Conservation (phyloP, 371 early-diverging fungal genomes). For the Apophysomyces variabilis region DNA sequence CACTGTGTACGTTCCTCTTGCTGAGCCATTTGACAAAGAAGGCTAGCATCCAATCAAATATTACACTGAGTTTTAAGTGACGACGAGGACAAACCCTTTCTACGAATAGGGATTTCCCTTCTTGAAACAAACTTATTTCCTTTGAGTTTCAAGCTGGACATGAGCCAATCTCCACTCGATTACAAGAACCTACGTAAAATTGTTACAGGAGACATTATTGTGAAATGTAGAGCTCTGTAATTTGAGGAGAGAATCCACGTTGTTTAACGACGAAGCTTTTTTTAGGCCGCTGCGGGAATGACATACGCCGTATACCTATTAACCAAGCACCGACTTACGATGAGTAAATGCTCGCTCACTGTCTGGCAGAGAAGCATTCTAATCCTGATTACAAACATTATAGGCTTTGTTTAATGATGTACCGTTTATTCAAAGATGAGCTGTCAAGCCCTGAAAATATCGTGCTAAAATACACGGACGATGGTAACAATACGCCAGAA, state of each 20-base stretch:
- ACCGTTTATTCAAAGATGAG: slow-evolving; percentile 51
- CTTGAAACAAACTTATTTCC: neutral
- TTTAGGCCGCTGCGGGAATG: slow-evolving; percentile 40
- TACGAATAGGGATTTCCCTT: neutral
- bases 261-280: neutral
- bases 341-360: slow-evolving; percentile 35
- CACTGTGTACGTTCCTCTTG: no score
- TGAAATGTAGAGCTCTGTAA: slow-evolving; percentile 41
- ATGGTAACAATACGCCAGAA: slow-evolving; percentile 38
- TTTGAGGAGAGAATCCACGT: neutral
- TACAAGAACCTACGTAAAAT: slow-evolving; percentile 49
- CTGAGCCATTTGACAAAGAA: no score
- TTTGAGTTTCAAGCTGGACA: neutral
- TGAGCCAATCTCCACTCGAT: slow-evolving; percentile 16
- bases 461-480: slow-evolving; percentile 56
- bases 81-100: no score
- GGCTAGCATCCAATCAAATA: no score
- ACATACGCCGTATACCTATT: slow-evolving; percentile 57
- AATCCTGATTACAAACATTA: neutral
- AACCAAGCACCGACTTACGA: slow-evolving; percentile 61
- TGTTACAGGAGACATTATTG: slow-evolving; percentile 49
- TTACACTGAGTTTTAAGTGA: no score
- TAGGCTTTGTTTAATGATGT: slow-evolving; percentile 60
- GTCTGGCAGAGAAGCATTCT: no score
- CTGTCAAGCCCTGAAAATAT: slow-evolving; percentile 53